These are phyloP conservation scores for Primulina tabacum DNA, from an alignment of 257 asterid species.

Conservation along the genomic window DNA sequence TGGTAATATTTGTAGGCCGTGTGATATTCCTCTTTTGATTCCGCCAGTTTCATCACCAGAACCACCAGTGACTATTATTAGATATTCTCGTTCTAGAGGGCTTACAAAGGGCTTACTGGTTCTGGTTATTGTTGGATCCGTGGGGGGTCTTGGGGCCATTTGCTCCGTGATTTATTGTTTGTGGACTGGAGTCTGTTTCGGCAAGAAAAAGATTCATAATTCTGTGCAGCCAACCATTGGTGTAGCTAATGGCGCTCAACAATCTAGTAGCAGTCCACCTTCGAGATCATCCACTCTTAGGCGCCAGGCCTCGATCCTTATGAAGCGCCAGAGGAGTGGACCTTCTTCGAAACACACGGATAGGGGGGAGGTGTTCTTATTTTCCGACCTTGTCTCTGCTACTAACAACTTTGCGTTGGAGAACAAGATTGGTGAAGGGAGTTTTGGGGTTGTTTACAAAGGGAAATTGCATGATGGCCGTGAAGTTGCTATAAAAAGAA, in stretches of 20 bases:
- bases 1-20: conserved; percentile 68
- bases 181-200: conserved; percentile 75
- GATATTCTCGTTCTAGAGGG: conserved; percentile 31
- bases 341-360: conserved; percentile 73
- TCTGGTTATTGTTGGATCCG: conserved; percentile 64
- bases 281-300: conserved; percentile 77
- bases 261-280: conserved; percentile 48
- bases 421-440: conserved; percentile 82
- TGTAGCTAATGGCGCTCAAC: conserved; percentile 33
- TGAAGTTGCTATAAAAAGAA: conserved; percentile 78
- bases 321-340: conserved; percentile 92
- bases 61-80: neutral
- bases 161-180: conserved; percentile 53
- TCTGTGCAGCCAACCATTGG: conserved; percentile 78
- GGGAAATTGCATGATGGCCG: conserved; percentile 70
- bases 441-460: conserved; percentile 73
- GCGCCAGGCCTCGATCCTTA: conserved; percentile 70
- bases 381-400: conserved; percentile 57
- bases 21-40: conserved; percentile 41
- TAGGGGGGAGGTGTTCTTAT: conserved; percentile 67
- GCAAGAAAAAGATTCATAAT: conserved; percentile 73
- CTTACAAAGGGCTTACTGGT: conserved; percentile 55
- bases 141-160: conserved; percentile 67
- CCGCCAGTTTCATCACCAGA: neutral
- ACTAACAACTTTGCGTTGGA: conserved; percentile 59